Conservation (phyloP, 2,329 filamentous ascomycete species). For the Rutstroemia sp. region DNA sequence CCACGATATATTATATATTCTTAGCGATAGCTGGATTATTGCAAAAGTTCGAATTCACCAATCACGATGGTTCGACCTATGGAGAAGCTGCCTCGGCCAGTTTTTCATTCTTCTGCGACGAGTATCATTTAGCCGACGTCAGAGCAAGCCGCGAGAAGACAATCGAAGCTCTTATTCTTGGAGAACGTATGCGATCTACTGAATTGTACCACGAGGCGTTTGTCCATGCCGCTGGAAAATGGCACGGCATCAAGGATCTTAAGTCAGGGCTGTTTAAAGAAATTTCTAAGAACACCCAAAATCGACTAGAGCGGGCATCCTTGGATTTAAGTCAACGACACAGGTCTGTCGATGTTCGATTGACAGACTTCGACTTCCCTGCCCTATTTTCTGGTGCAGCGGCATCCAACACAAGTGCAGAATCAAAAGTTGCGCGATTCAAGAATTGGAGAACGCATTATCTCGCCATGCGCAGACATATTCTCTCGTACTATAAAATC, state of each 20-base stretch:
- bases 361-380: conserved; percentile 89
- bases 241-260: conserved; percentile 61
- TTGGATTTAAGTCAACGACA: conserved; percentile 71
- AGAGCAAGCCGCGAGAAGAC: conserved; percentile 79
- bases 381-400: conserved; percentile 83
- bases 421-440: conserved; percentile 74
- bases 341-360: conserved; percentile 59
- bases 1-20: conserved; percentile 47
- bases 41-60: conserved; percentile 50
- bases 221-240: conserved; percentile 82
- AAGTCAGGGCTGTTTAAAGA: conserved; percentile 62
- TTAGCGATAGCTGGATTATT: conserved; percentile 46
- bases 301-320: conserved; percentile 74
- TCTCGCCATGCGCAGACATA: conserved; percentile 58
- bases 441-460: conserved; percentile 77
- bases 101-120: conserved; percentile 70
- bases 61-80: conserved; percentile 49
- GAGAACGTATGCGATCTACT: conserved; percentile 76
- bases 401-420: conserved; percentile 69
- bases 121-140: conserved; percentile 71
- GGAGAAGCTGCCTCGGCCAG: conserved; percentile 54
- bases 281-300: conserved; percentile 63
- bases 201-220: conserved; percentile 87
- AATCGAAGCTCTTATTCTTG: conserved; percentile 80
- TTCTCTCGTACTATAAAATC: conserved; percentile 56